Base-by-base conservation (phyloP, 106 monocot species). In the Apostasia shenzhenica region DNA sequence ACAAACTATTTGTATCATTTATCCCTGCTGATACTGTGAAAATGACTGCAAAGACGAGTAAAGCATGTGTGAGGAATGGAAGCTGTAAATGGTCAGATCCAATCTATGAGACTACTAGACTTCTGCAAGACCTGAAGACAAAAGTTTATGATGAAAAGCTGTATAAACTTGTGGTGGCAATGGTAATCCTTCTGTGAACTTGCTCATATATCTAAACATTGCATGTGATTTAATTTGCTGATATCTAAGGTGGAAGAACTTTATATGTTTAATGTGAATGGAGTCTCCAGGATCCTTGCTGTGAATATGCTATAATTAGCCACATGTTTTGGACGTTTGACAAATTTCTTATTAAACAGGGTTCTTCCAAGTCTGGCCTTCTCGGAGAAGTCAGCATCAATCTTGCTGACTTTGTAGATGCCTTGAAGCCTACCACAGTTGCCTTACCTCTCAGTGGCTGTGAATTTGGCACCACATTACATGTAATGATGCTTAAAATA, bases 1-100 rank as follows among this genome's bases (percentile, higher is more conserved):
- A 99, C 76, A 99, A 90, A 61, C 54, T 99, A 69, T 93, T 90
- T 81, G 59, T 99, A 42, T 90, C 99, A 59, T 93, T 93, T 75
- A 78, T 90, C 59, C 83, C 99, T 66, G 50, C 63, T 52, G 99
- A 99, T n/a, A 82, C 74, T 0, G 93, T 85, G 42, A 93, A 92
- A 78, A 75, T 69, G 51, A 81, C 76, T 77, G 87, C 90, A 72
- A 99, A 99, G 73, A 99, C 99, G 48, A 88, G 75, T 65, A 99
- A 93, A 73, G 83, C 88, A 71, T 88, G 72, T 74, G 99, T 93
- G 61, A 88, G 83, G 67, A 93, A 90, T 80, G 99, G 93, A 60
- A 90, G 49, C 66, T 99, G 99, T 71, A 99, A 93, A 72, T 99
- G 99, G 99, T 74, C 99, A 67, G 99, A 99, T 80, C 99, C 99